phyloP scores from a whole-genome alignment of 2,329 filamentous ascomycete species.

The Tolypocladium nubicola region DNA sequence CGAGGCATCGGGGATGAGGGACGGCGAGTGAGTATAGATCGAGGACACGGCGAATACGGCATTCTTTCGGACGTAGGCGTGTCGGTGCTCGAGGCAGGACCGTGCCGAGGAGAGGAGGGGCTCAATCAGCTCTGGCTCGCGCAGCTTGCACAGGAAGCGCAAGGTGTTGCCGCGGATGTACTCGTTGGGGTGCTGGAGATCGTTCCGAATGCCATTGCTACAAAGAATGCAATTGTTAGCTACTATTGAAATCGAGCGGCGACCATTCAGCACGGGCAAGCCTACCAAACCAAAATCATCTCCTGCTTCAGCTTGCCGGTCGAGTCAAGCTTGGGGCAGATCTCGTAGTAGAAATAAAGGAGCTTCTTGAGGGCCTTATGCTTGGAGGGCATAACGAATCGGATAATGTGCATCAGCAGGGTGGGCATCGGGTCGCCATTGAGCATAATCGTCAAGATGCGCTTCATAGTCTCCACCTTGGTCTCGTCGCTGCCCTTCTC shows the following conservation, averaged over 20 bases:
- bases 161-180: constrained; percentile 98
- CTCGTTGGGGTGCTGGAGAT: constrained; percentile 95
- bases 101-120: constrained; percentile 87
- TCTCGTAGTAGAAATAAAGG: constrained; percentile 98
- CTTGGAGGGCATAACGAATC: constrained; percentile 98
- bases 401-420: constrained; percentile 98
- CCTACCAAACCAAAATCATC: constrained; percentile 95
- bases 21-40: constrained; percentile 83
- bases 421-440: constrained; percentile 95
- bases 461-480: constrained; percentile 94
- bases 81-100: constrained; percentile 86
- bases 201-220: constrained; percentile 96
- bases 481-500: constrained; percentile 90
- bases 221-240: background rate
- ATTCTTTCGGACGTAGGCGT: constrained; percentile 97
- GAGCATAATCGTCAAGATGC: constrained; percentile 92
- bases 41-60: constrained; percentile 91
- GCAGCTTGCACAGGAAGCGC: constrained; percentile 91
- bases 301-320: constrained; percentile 96
- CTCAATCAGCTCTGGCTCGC: constrained; percentile 92
- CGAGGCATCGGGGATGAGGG: constrained; percentile 87
- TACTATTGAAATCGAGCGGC: background rate
- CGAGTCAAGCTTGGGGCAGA: constrained; percentile 89
- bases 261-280: background rate
- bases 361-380: constrained; percentile 96